Evolutionary conservation across 2,329 filamentous ascomycete genomes (phyloP).

Genomic region (Arthrobotrys musiformis): DNA sequence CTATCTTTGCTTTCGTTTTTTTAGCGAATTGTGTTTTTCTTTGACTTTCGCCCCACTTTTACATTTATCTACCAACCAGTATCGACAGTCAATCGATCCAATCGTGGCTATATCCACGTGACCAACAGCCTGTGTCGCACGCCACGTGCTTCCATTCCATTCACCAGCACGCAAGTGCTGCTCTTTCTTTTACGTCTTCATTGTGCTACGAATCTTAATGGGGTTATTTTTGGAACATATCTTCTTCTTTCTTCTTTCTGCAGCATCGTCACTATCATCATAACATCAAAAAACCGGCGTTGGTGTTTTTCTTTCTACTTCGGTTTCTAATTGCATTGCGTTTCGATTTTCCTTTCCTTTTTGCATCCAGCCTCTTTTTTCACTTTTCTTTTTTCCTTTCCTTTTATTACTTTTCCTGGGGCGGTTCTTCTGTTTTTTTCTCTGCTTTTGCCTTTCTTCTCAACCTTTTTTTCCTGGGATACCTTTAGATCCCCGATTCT

Average conservation of each 20-base stretch:
- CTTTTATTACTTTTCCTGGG: slow-evolving; percentile 35
- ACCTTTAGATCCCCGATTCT: background rate
- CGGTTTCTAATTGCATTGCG: slow-evolving; percentile 28
- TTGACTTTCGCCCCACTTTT: slow-evolving; percentile 16
- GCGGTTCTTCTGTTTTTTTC: slow-evolving; percentile 16
- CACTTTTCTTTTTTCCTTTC: slow-evolving; percentile 11
- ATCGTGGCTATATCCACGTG: slow-evolving; percentile 27
- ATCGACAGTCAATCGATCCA: slow-evolving; percentile 28
- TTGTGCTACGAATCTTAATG: slow-evolving; percentile 50
- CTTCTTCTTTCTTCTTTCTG: slow-evolving; percentile 1
- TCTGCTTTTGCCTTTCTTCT: background rate
- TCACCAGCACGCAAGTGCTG: background rate
- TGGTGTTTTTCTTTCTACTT: slow-evolving; percentile 26
- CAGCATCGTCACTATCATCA: slow-evolving; percentile 15
- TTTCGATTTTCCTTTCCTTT: slow-evolving; percentile 12
- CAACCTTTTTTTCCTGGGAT: background rate
- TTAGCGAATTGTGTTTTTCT: slow-evolving; percentile 34
- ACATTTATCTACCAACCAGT: background rate
- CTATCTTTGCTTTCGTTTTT: slow-evolving; percentile 31
- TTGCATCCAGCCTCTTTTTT: slow-evolving; percentile 30
- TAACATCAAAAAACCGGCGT: slow-evolving; percentile 53
- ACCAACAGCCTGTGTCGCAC: slow-evolving; percentile 49
- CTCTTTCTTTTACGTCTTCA: slow-evolving; percentile 27
- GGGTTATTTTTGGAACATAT: slow-evolving; percentile 49
- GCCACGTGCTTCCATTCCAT: slow-evolving; percentile 10